Percentiles rank a stretch among this genome's conserved stretches.
Evolutionary conservation across 2,329 filamentous ascomycete genomes (phyloP).

Genomic region (Canariomyces notabilis): DNA sequence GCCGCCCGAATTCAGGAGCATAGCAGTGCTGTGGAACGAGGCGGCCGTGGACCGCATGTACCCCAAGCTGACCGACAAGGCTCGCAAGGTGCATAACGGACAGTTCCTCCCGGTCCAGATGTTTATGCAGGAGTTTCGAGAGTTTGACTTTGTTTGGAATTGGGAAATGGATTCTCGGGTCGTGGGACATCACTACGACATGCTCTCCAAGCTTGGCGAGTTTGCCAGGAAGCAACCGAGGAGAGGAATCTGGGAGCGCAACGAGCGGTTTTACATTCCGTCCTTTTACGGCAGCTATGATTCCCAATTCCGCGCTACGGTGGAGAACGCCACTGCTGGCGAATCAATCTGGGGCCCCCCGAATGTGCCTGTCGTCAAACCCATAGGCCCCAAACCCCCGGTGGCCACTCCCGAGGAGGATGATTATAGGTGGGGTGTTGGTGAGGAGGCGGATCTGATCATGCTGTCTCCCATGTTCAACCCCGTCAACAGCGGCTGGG

Average conservation of each 20-base stretch:
- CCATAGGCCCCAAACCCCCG: constrained; percentile 47
- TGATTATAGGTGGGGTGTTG: constrained; percentile 29
- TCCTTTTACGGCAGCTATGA: constrained; percentile 62
- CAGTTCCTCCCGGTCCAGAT: constrained; percentile 72
- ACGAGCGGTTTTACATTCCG: constrained; percentile 68
- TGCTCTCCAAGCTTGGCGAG: constrained; percentile 59
- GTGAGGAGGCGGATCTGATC: constrained; percentile 32
- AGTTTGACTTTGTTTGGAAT: constrained; percentile 81
- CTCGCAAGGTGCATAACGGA: constrained; percentile 50
- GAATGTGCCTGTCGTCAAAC: constrained; percentile 54
- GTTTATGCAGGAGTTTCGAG: constrained; percentile 69
- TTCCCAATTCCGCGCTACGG: constrained; percentile 59
- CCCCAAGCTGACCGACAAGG: constrained; percentile 58
- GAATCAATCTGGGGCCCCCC: constrained; percentile 63
- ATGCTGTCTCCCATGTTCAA: constrained; percentile 77
- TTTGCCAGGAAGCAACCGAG: constrained; percentile 66
- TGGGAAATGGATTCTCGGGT: constrained; percentile 81
- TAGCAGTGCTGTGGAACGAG: constrained; percentile 71
- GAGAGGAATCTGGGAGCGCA: constrained; percentile 69
- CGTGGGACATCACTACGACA: constrained; percentile 76
- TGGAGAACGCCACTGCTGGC: constrained; percentile 49
- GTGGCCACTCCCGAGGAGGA: constrained; percentile 23
- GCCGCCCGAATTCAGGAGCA: constrained; percentile 51
- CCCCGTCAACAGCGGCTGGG: constrained; percentile 66
- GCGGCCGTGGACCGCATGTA: constrained; percentile 72